Evolutionary conservation across 1,139 yeast genomes (phyloP).

Genomic region (Chernovozyma sophiae-reginae): DNA sequence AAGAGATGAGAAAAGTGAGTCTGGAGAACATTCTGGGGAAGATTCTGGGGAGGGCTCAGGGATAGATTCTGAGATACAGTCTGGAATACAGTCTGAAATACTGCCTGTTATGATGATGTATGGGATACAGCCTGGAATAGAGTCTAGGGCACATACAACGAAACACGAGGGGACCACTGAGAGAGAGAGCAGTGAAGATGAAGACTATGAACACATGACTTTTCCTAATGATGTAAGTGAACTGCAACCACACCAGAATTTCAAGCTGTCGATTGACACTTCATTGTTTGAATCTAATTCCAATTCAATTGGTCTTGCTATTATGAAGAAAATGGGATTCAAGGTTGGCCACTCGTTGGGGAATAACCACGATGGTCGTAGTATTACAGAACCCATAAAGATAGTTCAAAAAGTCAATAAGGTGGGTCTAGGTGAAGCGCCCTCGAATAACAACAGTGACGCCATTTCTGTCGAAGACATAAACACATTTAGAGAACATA

Average conservation of each 20-base stretch:
- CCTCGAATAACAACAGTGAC: neutral
- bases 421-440: neutral
- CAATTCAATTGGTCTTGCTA: conserved; percentile 41
- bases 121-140: too few relatives aligned
- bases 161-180: too few relatives aligned
- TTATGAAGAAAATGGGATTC: conserved; percentile 58
- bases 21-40: neutral
- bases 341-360: conserved; percentile 44
- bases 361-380: conserved; percentile 1
- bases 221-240: conserved; percentile 1
- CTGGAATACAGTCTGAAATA: too few relatives aligned
- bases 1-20: neutral
- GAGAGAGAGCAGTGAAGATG: neutral
- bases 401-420: neutral
- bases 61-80: too few relatives aligned
- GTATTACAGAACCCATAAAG: conserved; percentile 8
- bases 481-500: conserved; percentile 2
- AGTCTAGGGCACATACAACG: too few relatives aligned
- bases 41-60: too few relatives aligned
- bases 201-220: conserved; percentile 6
- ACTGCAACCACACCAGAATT: neutral
- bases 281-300: conserved; percentile 10
- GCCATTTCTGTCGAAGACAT: conserved; percentile 1
- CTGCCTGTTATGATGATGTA: too few relatives aligned
- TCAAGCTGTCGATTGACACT: conserved; percentile 4